Percentiles rank a stretch among this genome's conserved stretches.
These are phyloP conservation scores for Malus domestica DNA, from an alignment of 306 rosid species.

Conservation along the genomic window DNA sequence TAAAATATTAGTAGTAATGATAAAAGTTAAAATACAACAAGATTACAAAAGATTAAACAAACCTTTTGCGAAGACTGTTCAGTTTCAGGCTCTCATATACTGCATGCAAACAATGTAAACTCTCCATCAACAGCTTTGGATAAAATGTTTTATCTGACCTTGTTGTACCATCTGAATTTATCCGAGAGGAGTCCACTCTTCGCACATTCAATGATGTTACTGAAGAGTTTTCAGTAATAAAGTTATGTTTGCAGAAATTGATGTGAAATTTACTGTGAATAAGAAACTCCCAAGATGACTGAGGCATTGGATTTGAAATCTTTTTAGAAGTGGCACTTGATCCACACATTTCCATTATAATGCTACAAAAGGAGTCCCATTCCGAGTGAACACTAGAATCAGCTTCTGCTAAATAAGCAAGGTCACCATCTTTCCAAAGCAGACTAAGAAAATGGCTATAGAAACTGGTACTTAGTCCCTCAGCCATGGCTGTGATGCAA, in stretches of 20 bases:
- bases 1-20: too few species aligned
- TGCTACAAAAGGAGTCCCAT: constrained; percentile 69
- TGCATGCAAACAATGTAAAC: constrained; percentile 84
- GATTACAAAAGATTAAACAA: constrained; percentile 3
- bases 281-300: constrained; percentile 86
- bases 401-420: constrained; percentile 42
- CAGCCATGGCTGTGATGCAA: constrained; percentile 85
- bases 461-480: constrained; percentile 65
- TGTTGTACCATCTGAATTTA: constrained; percentile 19
- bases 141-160: constrained; percentile 41
- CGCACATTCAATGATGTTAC: constrained; percentile 29
- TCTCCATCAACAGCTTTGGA: constrained; percentile 54
- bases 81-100: constrained; percentile 75
- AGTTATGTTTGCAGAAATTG: constrained; percentile 53
- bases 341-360: constrained; percentile 59
- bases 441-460: constrained; percentile 70
- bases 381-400: constrained; percentile 54
- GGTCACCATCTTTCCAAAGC: constrained; percentile 80
- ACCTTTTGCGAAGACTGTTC: constrained; percentile 86
- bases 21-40: not conserved
- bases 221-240: constrained; percentile 34
- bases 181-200: constrained; percentile 22
- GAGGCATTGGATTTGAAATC: constrained; percentile 22
- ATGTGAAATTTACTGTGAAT: constrained; percentile 65
- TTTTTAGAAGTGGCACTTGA: constrained; percentile 28